phyloP scores from a whole-genome alignment of 768 basidiomycete species.

The Suillus fuscotomentosus region DNA sequence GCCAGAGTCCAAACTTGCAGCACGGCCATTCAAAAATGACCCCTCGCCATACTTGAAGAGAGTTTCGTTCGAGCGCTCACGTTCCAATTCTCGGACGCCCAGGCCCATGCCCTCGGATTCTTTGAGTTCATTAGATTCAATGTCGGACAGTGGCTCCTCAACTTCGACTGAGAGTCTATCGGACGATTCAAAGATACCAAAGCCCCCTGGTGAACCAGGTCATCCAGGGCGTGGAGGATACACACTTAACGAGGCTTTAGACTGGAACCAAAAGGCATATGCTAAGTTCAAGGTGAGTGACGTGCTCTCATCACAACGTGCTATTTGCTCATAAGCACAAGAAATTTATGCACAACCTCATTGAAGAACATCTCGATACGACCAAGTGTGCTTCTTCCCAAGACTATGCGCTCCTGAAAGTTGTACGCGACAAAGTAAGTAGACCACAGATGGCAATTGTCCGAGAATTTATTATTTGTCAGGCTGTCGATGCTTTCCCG shows the following conservation, averaged over 20 bases:
- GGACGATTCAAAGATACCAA: constrained; percentile 20
- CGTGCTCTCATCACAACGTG: too few species aligned
- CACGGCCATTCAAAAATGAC: too few species aligned
- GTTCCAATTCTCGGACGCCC: too few species aligned
- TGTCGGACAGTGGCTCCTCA: neutral
- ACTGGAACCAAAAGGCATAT: constrained; percentile 18
- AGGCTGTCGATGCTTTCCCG: constrained; percentile 1
- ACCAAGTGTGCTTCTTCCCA: constrained; percentile 11
- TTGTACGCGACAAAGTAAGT: neutral
- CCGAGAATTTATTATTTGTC: neutral
- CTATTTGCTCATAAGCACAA: neutral
- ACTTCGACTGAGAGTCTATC: neutral
- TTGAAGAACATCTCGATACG: constrained; percentile 5
- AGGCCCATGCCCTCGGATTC: too few species aligned
- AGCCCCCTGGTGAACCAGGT: constrained; percentile 23
- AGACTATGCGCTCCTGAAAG: neutral
- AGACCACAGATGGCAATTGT: too few species aligned
- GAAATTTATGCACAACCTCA: constrained; percentile 2
- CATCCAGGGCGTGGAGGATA: constrained; percentile 24
- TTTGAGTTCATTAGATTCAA: too few species aligned
- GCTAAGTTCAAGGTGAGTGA: too few species aligned
- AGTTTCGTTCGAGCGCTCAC: too few species aligned
- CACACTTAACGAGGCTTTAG: constrained; percentile 17
- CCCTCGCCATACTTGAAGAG: too few species aligned
- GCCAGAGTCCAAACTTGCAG: neutral